Evolutionary conservation across 768 basidiomycete genomes (phyloP), one percentile per base, ranked within the genome.

Genomic region (Boletales sp.): DNA sequence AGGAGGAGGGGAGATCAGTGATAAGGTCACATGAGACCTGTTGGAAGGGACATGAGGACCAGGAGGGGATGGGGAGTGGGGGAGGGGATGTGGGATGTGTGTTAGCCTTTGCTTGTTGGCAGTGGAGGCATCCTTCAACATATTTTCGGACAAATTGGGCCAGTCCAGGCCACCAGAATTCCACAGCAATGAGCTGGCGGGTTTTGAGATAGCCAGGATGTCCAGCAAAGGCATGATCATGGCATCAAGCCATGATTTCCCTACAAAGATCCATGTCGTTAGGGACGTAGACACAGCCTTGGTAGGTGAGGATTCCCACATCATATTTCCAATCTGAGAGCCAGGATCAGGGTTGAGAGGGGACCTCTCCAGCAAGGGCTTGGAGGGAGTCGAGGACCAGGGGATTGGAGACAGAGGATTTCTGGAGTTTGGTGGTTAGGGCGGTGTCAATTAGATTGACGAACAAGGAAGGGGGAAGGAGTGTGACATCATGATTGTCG

Each of bases 21-120:
- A n/a, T n/a, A n/a, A 69, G 54, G 51, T 67, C 60, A 17, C 57
- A 45, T 0, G 58, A 45, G 4, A 69, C 42, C 3, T 53, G 43
- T 43, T 67, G 51, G 47, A 62, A 65, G 7, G 55, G 55, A 2
- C 44, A 10, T 3, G 8, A 41, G 3, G 24, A 4, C 6, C 21
- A 15, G 35, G 40, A 15, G 27, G 1, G 0, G 27, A 41, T 40
- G 5, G 27, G 5, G 27, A 41, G 24, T 7, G 14, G 27, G 36
- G 13, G 9, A 4, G n/a, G 2, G 4, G 15, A 1, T 14, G 7
- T 2, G n/a, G n/a, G n/a, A n/a, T n/a, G 37, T 9, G 14, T 50
- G 37, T 9, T 36, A 13, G 8, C 43, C 19, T 61, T 63, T 6
- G 21, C 21, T 8, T 41, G 24, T 19, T 58, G 56, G 5, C 17